Conservation (phyloP, 208 protist species). For the Leishmania aethiopica region DNA sequence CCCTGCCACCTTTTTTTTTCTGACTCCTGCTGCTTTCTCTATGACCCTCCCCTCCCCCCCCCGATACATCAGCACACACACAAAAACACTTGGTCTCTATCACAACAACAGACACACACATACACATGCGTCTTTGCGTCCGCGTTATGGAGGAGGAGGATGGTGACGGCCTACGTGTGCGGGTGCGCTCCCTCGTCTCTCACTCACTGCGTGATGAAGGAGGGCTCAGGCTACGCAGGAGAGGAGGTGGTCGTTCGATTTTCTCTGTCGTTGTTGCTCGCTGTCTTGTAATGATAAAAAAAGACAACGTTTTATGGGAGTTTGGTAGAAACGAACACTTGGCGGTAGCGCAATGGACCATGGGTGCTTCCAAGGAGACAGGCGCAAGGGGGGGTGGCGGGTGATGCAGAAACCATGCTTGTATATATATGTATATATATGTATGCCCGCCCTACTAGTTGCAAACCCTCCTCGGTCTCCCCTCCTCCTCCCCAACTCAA, state of each 20-base stretch:
- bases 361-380: not conserved
- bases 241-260: too few species aligned
- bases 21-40: constrained; percentile 1
- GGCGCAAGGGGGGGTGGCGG: not conserved
- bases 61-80: not conserved
- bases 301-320: not conserved
- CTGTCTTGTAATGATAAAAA: not conserved
- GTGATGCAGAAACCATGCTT: not conserved
- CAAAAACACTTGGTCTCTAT: not conserved
- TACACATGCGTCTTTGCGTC: not conserved
- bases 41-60: not conserved
- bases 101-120: not conserved
- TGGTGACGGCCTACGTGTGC: not conserved
- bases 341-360: not conserved
- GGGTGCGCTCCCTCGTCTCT: not conserved
- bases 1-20: not conserved
- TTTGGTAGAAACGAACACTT: not conserved
- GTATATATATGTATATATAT: too few species aligned
- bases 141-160: not conserved
- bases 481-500: not conserved
- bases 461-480: not conserved
- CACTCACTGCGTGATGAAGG: not conserved
- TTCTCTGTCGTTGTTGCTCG: not conserved
- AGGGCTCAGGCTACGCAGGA: not conserved
- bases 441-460: not conserved